Percentiles rank a stretch among this genome's conserved stretches.
Conservation (phyloP, 331 rosid species). For the Erythrophleum ivorense region DNA sequence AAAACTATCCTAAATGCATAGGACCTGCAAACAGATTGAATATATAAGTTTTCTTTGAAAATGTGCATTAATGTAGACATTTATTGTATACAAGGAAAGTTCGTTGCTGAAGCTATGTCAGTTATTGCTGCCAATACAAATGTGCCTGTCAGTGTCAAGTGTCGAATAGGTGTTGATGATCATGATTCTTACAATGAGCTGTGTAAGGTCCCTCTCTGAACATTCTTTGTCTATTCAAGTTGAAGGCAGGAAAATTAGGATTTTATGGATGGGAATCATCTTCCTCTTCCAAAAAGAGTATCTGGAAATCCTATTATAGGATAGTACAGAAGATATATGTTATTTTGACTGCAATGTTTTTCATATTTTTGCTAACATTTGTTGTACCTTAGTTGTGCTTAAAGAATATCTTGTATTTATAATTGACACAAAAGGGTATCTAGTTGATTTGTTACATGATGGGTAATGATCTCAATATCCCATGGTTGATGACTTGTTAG, state of each 20-base stretch:
- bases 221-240: conserved; percentile 39
- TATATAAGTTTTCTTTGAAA: conserved; percentile 25
- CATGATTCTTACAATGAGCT: conserved; percentile 92
- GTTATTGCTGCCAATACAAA: conserved; percentile 85
- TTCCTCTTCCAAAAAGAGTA: conserved; percentile 2
- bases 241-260: conserved; percentile 25
- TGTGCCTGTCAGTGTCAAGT: conserved; percentile 86
- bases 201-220: conserved; percentile 60
- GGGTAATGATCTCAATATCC: conserved; percentile 26
- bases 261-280: conserved; percentile 13
- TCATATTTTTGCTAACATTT: not conserved
- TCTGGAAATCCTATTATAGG: not conserved
- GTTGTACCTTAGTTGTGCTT: conserved; percentile 8
- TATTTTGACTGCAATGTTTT: not conserved
- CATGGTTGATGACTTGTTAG: not conserved
- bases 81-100: conserved; percentile 69
- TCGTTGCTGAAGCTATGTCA: conserved; percentile 97
- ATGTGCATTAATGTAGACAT: conserved; percentile 52
- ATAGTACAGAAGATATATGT: conserved; percentile 19
- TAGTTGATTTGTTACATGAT: conserved; percentile 26
- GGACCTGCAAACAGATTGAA: conserved; percentile 19
- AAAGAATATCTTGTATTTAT: conserved; percentile 25
- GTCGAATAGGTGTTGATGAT: conserved; percentile 95
- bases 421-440: conserved; percentile 1
- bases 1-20: conserved; percentile 30